Conservation (phyloP, 805 yeast genomes). For the Nakazawaea laoshanensis region DNA sequence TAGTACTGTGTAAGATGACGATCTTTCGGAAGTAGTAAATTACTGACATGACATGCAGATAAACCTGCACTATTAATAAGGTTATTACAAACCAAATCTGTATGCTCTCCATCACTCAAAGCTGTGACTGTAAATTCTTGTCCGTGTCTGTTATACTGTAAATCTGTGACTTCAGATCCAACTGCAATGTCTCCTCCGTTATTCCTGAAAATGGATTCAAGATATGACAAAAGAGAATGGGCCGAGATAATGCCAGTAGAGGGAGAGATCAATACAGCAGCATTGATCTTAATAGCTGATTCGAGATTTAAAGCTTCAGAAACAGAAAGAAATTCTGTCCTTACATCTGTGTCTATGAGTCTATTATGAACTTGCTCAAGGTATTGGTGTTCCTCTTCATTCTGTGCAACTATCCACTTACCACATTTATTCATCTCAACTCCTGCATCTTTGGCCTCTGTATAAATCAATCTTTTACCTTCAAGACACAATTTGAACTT, state of each 20-base stretch:
- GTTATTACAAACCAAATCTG: conserved; percentile 40
- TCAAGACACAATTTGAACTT: conserved; percentile 64
- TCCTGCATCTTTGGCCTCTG: conserved; percentile 31
- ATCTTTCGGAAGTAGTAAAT: conserved; percentile 56
- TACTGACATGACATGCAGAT: conserved; percentile 63
- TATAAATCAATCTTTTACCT: conserved; percentile 67
- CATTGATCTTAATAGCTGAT: conserved; percentile 58
- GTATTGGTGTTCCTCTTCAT: conserved; percentile 50
- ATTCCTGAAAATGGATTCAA: conserved; percentile 44
- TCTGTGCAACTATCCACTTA: conserved; percentile 83
- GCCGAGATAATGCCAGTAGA: conserved; percentile 82
- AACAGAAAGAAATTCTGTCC: conserved; percentile 46
- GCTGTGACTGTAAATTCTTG: conserved; percentile 19
- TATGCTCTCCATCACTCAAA: conserved; percentile 21
- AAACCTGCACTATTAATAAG: conserved; percentile 78
- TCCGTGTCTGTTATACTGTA: conserved; percentile 19
- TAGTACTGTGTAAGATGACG: conserved; percentile 52
- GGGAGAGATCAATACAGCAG: conserved; percentile 64
- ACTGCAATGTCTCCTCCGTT: conserved; percentile 58
- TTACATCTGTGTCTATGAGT: conserved; percentile 38
- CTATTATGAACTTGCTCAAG: conserved; percentile 44
- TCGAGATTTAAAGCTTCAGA: conserved; percentile 38
- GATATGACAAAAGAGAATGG: conserved; percentile 62
- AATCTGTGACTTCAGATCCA: conserved; percentile 46
- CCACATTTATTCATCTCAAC: conserved; percentile 64